Evolutionary conservation across 345 rosid genomes (phyloP), one percentile per base, ranked within the genome.

Genomic region (Pugionium cornutum): DNA sequence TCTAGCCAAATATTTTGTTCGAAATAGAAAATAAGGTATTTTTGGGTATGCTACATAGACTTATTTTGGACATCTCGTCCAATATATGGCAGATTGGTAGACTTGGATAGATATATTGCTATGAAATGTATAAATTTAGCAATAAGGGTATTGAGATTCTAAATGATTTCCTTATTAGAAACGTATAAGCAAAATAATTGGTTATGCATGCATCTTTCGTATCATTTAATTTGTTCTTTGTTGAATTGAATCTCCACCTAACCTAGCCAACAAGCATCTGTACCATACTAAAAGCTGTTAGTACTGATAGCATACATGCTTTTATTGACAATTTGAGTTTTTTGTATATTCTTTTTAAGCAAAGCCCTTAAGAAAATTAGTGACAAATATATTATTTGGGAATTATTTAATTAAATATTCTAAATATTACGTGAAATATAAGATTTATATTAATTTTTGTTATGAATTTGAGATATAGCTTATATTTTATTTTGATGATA

Each of bases 171-270:
- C 39, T n/a, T n/a, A 6, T n/a, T 47, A 48, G 47, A 29, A 47
- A 67, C 48, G 39, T 18, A 18, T 18, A 18, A 18, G 18, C 18
- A 18, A 18, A 18, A 18, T 34, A 34, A 34, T 34, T 34, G 3
- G 36, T 34, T 34, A 37, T 37, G 41, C 41, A 37, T 37, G 41
- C 41, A 37, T 37, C 41, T 37, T 45, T 62, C 11, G 9, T 44
- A 53, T 61, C 55, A 53, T 69, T 52, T 33, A 53, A 53, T 62
- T 36, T 62, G 47, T 34, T 34, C 5, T 34, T 53, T 53, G 67
- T 52, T 53, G 51, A 18, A 18, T 36, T 69, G 54, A 28, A 44
- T 36, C 67, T 69, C 47, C 61, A 69, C 67, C 62, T 61, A 69
- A 52, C 67, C 40, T 60, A 35, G 46, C 47, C 52, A 52, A 53